These are phyloP conservation scores for Leccinum huronense DNA, from an alignment of 1,284 basidiomycete genomes.

Conservation along the genomic window DNA sequence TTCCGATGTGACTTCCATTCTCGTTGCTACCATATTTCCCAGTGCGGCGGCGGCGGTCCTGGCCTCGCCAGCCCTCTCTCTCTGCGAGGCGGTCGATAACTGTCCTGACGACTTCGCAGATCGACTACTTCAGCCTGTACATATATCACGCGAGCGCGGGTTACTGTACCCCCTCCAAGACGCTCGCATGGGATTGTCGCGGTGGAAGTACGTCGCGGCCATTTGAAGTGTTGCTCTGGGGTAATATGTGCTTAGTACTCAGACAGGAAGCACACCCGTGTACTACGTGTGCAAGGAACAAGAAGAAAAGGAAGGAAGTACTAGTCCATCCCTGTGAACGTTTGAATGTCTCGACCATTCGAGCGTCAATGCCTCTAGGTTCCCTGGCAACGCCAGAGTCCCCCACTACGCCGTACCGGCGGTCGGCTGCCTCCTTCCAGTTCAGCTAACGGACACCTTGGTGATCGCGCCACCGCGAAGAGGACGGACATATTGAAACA, in stretches of 20 bases:
- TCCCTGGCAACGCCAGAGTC: not conserved
- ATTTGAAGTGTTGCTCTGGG: not conserved
- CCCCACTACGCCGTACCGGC: not conserved
- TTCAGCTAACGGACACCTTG: not conserved
- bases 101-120: slow-evolving; percentile 41
- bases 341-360: not conserved
- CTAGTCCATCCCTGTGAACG: not conserved
- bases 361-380: not conserved
- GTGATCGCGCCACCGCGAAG: not conserved
- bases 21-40: slow-evolving; percentile 19
- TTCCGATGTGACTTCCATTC: slow-evolving; percentile 21
- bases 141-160: slow-evolving; percentile 57
- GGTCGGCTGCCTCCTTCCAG: too few species aligned
- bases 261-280: too few species aligned
- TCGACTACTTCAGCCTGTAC: slow-evolving; percentile 52
- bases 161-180: slow-evolving; percentile 49
- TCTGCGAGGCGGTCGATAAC: slow-evolving; percentile 39
- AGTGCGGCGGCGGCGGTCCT: slow-evolving; percentile 16
- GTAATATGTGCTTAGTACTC: not conserved
- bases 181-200: slow-evolving; percentile 53
- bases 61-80: slow-evolving; percentile 30
- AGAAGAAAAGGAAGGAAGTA: not conserved
- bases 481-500: not conserved
- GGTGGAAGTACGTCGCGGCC: slow-evolving; percentile 44
- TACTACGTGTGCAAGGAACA: too few species aligned